Percentiles rank a stretch among this genome's conserved stretches.
phyloP scores from a whole-genome alignment of 1,284 basidiomycete species.

The Leccinum pachyderme region DNA sequence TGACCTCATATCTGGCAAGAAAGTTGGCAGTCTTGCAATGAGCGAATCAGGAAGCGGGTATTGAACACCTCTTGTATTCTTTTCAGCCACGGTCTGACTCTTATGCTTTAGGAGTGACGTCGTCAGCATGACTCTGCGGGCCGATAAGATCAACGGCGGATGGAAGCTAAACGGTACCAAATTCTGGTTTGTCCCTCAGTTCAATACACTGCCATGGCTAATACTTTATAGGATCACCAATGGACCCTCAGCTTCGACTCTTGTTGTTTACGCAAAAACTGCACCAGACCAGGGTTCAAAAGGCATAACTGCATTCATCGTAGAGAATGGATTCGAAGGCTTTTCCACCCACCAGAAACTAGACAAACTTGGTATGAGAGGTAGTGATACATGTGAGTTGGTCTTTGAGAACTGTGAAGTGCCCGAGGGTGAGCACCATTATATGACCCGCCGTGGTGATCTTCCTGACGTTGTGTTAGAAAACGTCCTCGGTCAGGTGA shows the following conservation, averaged over 20 bases:
- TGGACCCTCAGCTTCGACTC: conserved; percentile 84
- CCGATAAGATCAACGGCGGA: conserved; percentile 72
- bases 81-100: conserved; percentile 3
- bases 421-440: conserved; percentile 60
- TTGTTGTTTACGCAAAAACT: conserved; percentile 94
- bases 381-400: conserved; percentile 91
- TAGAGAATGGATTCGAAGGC: conserved; percentile 79
- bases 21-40: conserved; percentile 93
- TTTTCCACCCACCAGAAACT: conserved; percentile 90
- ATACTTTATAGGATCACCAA: conserved; percentile 84
- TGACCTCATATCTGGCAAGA: conserved; percentile 74
- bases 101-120: conserved; percentile 65
- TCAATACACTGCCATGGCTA: background rate
- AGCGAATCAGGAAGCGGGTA: conserved; percentile 83
- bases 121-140: conserved; percentile 84
- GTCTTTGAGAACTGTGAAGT: conserved; percentile 91
- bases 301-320: conserved; percentile 91
- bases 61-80: background rate
- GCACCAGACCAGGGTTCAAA: conserved; percentile 76
- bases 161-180: conserved; percentile 88
- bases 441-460: background rate
- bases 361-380: conserved; percentile 96
- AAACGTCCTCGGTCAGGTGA: conserved; percentile 81
- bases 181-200: conserved; percentile 68
- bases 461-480: conserved; percentile 40